These are phyloP conservation scores for Aspergillus hancockii DNA, from an alignment of 495 filamentous ascomycete genomes.

Conservation along the genomic window DNA sequence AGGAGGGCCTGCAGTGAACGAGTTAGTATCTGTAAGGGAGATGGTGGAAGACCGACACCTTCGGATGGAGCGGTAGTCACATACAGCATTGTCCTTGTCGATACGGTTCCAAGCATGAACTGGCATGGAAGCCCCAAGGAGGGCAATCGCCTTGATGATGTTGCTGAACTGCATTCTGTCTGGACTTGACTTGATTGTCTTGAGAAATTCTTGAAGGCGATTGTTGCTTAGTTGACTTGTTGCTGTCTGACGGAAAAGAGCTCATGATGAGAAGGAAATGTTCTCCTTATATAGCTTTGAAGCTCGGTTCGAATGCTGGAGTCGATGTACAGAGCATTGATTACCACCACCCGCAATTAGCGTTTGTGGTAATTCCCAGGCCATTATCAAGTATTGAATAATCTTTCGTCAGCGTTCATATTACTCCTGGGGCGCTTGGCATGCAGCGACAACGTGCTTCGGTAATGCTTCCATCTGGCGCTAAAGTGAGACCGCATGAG, in stretches of 20 bases:
- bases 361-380: neutral
- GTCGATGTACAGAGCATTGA: neutral
- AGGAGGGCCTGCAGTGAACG: constrained; percentile 46
- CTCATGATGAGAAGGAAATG: neutral
- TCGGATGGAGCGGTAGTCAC: constrained; percentile 6
- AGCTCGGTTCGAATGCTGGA: neutral
- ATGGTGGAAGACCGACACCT: neutral
- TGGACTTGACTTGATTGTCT: neutral
- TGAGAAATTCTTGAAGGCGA: neutral
- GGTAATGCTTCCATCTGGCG: too few species aligned
- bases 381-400: neutral
- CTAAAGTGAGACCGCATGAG: neutral
- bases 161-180: constrained; percentile 10
- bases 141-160: constrained; percentile 8
- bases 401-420: neutral
- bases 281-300: neutral
- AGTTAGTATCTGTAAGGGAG: neutral
- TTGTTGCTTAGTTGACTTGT: neutral
- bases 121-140: constrained; percentile 13
- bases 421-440: neutral
- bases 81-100: constrained; percentile 58
- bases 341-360: too few species aligned
- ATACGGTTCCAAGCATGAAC: constrained; percentile 43
- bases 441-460: too few species aligned
- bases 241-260: neutral